These are phyloP conservation scores for Thalassia testudinum DNA, from an alignment of 116 monocot species.

Conservation along the genomic window DNA sequence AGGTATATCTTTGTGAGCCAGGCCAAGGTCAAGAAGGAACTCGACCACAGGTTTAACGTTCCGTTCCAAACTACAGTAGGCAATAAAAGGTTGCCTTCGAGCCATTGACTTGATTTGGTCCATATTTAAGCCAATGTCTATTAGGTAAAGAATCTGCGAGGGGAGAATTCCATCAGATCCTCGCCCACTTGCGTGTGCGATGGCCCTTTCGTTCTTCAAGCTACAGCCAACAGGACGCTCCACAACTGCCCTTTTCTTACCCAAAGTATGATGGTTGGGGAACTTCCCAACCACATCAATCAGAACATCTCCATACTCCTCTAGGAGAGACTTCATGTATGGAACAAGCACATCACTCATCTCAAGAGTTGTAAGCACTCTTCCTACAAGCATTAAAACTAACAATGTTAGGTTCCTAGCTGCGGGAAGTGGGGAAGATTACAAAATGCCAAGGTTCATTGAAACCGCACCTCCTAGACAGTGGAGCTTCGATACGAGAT, in stretches of 20 bases:
- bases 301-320: conserved; percentile 54
- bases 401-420: background rate
- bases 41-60: conserved; percentile 83
- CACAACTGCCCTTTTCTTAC: conserved; percentile 9
- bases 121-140: conserved; percentile 68
- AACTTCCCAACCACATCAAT: conserved; percentile 64
- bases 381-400: conserved; percentile 32
- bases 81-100: conserved; percentile 55
- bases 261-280: conserved; percentile 46
- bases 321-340: conserved; percentile 48
- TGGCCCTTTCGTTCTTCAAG: conserved; percentile 52
- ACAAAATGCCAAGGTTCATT: conserved; percentile 3
- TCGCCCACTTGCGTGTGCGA: conserved; percentile 40
- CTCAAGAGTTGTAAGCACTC: conserved; percentile 90
- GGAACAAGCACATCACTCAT: conserved; percentile 69
- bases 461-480: conserved; percentile 64
- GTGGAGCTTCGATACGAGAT: conserved; percentile 85
- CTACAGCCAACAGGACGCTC: conserved; percentile 4
- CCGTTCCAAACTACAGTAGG: conserved; percentile 73
- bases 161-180: conserved; percentile 39
- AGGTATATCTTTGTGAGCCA: conserved; percentile 46
- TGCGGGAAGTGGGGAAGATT: background rate
- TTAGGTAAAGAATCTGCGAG: conserved; percentile 49
- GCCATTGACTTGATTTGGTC: conserved; percentile 53
- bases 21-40: conserved; percentile 66